These are phyloP conservation scores for Torulaspora microellipsoides DNA, from an alignment of 805 yeast genomes.

Conservation along the genomic window DNA sequence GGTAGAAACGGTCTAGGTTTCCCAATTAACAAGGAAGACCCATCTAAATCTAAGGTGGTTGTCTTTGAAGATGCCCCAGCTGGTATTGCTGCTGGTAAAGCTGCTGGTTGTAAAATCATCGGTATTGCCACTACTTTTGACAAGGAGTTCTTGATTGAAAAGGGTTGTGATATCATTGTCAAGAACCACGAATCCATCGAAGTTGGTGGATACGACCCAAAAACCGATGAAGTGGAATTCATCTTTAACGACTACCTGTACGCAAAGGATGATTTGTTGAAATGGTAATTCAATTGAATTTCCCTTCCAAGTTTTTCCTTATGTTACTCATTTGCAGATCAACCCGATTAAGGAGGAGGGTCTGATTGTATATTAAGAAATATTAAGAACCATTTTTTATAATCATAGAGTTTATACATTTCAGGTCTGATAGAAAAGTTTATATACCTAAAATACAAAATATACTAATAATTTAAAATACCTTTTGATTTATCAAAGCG, in stretches of 20 bases:
- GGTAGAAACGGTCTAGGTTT: slow-evolving; percentile 44
- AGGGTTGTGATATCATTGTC: slow-evolving; percentile 81
- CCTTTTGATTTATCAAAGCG: too few species aligned
- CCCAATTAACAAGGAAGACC: slow-evolving; percentile 36
- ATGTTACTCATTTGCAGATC: too few species aligned
- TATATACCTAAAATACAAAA: too few species aligned
- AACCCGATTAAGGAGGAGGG: too few species aligned
- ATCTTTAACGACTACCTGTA: slow-evolving; percentile 37
- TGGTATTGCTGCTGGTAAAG: slow-evolving; percentile 78
- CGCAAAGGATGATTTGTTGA: slow-evolving; percentile 35
- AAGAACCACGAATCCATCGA: slow-evolving; percentile 62
- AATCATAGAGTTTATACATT: too few species aligned
- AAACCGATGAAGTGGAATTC: slow-evolving; percentile 38
- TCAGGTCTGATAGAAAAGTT: too few species aligned
- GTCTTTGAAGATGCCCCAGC: slow-evolving; percentile 91
- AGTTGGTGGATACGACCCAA: slow-evolving; percentile 50
- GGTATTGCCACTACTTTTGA: slow-evolving; percentile 81
- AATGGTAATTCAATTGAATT: slow-evolving; percentile 26
- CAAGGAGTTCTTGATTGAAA: slow-evolving; percentile 59
- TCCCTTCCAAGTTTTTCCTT: too few species aligned
- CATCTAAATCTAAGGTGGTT: slow-evolving; percentile 42
- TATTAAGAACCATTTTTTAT: too few species aligned
- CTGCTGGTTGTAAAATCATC: slow-evolving; percentile 75
- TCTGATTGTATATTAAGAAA: too few species aligned
- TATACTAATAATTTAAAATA: too few species aligned